Evolutionary conservation across 208 protist genomes (phyloP).

Genomic region (Crithidia fasciculata): DNA sequence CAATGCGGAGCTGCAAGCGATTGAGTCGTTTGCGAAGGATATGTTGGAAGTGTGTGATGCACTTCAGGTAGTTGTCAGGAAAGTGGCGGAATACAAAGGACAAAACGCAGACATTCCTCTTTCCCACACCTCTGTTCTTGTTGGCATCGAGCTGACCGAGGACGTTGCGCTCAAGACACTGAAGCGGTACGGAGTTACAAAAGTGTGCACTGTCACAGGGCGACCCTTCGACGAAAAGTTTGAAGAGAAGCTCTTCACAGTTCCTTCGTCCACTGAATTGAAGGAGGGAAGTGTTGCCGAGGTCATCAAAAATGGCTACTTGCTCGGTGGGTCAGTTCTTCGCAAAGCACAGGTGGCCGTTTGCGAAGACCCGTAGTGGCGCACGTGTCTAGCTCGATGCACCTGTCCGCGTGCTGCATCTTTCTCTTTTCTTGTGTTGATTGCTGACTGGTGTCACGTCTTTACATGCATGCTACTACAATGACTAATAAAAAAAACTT

Average conservation of each 20-base stretch:
- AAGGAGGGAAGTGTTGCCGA: conserved; percentile 41
- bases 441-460: background rate
- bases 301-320: conserved; percentile 68
- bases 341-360: conserved; percentile 67
- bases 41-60: conserved; percentile 69
- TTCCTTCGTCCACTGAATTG: conserved; percentile 34
- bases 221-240: conserved; percentile 45
- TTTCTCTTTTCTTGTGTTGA: background rate
- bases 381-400: background rate
- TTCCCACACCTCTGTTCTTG: conserved; percentile 30
- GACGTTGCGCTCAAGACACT: conserved; percentile 56
- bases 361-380: conserved; percentile 35
- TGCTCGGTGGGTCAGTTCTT: conserved; percentile 43
- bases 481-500: too few species aligned
- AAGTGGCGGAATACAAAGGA: conserved; percentile 21
- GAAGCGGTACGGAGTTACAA: conserved; percentile 47
- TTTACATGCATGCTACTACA: background rate
- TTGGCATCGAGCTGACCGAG: conserved; percentile 56
- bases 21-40: conserved; percentile 56
- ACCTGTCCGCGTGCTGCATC: background rate
- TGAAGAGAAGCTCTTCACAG: conserved; percentile 52
- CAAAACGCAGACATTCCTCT: conserved; percentile 19
- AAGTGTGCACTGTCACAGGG: conserved; percentile 35
- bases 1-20: conserved; percentile 35
- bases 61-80: conserved; percentile 42